Evolutionary conservation across 73 alveolate genomes (phyloP).

Genomic region (Blepharisma stoltei): DNA sequence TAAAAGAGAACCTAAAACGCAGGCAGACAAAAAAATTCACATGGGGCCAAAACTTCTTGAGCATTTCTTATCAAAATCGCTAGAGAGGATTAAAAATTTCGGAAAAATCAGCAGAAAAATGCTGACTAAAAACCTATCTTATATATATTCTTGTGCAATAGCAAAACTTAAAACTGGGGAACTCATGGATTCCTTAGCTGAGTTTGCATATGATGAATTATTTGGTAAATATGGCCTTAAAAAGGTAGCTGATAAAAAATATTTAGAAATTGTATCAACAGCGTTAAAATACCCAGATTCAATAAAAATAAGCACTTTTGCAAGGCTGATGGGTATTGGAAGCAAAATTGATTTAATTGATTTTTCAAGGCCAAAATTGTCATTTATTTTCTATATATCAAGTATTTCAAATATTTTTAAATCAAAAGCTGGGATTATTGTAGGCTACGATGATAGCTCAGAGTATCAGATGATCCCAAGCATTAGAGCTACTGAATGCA

Average conservation of each 20-base stretch:
- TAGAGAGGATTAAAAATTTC: neutral
- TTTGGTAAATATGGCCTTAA: neutral
- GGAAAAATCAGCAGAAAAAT: conserved; percentile 23
- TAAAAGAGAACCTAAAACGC: neutral
- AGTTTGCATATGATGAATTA: conserved; percentile 13
- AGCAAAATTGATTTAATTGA: neutral
- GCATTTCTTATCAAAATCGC: neutral
- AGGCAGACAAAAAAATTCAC: neutral
- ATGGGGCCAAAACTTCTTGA: neutral
- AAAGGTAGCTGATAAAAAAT: neutral
- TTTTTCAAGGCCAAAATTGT: neutral
- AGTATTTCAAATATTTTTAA: neutral
- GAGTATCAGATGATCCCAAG: conserved; percentile 18
- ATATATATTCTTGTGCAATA: neutral
- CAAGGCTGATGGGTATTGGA: conserved; percentile 12
- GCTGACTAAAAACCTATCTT: neutral
- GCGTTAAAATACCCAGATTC: conserved; percentile 8
- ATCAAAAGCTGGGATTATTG: conserved; percentile 12
- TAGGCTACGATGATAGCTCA: neutral
- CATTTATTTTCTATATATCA: neutral
- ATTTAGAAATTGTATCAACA: neutral
- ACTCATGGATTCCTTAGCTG: neutral
- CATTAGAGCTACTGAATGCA: conserved; percentile 21
- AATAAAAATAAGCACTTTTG: neutral
- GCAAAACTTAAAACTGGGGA: neutral